These are phyloP conservation scores for Tulasnella calospora DNA, from an alignment of 768 basidiomycete genomes.

Conservation along the genomic window DNA sequence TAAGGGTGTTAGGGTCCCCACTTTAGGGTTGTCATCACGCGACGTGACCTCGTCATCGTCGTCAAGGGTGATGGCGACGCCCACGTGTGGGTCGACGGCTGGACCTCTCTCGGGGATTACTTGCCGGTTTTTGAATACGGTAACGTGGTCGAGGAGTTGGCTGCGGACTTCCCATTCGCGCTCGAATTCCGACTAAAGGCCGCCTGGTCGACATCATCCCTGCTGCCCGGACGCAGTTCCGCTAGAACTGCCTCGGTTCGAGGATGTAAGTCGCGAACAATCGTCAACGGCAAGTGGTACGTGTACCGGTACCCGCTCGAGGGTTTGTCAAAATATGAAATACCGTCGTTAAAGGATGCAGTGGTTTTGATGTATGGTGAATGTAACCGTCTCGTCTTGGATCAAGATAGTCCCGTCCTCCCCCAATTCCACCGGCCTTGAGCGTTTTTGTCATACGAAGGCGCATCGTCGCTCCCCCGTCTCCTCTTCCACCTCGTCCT, in stretches of 20 bases:
- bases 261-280: not conserved
- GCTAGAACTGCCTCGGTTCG: not conserved
- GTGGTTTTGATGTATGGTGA: not conserved
- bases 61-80: too few relatives aligned
- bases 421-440: not conserved
- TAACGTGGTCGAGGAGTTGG: too few relatives aligned
- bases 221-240: not conserved
- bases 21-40: too few relatives aligned
- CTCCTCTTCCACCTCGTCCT: not conserved
- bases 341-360: not conserved
- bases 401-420: not conserved
- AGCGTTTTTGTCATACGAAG: not conserved
- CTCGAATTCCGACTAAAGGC: too few relatives aligned
- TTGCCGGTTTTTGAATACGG: too few relatives aligned
- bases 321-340: not conserved
- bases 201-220: not conserved
- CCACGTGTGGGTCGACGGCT: too few relatives aligned
- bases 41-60: too few relatives aligned
- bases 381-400: not conserved
- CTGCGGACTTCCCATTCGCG: too few relatives aligned
- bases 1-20: too few relatives aligned
- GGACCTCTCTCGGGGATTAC: too few relatives aligned
- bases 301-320: not conserved
- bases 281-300: not conserved
- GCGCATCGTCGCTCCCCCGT: not conserved